Percentiles rank a stretch among this genome's conserved stretches.
Evolutionary conservation across 2,329 filamentous ascomycete species (phyloP).

Genomic region (Apiospora marii): DNA sequence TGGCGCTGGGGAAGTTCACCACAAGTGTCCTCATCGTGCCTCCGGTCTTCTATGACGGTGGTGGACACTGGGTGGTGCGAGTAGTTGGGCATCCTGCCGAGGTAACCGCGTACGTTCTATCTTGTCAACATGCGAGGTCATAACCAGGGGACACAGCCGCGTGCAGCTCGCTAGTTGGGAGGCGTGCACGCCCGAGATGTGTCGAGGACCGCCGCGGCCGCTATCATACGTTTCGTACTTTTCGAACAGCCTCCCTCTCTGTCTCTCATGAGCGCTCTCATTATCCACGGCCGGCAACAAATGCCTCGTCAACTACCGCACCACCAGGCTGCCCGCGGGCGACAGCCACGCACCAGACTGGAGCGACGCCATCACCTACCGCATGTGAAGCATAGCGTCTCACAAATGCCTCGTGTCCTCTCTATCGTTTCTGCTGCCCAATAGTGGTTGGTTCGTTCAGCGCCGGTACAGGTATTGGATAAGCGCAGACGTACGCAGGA

Average conservation of each 20-base stretch:
- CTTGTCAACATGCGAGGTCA: too few species aligned
- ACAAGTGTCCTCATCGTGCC: too few species aligned
- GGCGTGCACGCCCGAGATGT: slow-evolving; percentile 27
- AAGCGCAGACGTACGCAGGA: too few species aligned
- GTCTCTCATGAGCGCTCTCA: slow-evolving; percentile 62
- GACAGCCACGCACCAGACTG: slow-evolving; percentile 47
- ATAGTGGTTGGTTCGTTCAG: background rate
- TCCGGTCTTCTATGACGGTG: too few species aligned
- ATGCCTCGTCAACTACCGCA: too few species aligned
- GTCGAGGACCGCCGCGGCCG: too few species aligned
- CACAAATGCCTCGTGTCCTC: slow-evolving; percentile 45
- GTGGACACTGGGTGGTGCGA: too few species aligned
- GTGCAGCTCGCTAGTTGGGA: slow-evolving; percentile 53
- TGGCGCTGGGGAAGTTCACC: too few species aligned
- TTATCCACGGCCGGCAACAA: slow-evolving; percentile 59
- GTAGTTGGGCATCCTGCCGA: too few species aligned
- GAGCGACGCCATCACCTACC: slow-evolving; percentile 42
- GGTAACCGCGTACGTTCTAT: too few species aligned
- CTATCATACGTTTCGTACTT: too few species aligned
- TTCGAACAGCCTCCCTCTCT: slow-evolving; percentile 56
- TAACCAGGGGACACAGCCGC: slow-evolving; percentile 60
- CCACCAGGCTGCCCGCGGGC: slow-evolving; percentile 39
- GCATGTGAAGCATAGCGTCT: slow-evolving; percentile 45
- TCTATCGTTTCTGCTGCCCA: slow-evolving; percentile 49
- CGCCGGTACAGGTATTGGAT: too few species aligned